These are phyloP conservation scores for Inga leiocalycina DNA, from an alignment of 306 rosid genomes.

Conservation along the genomic window DNA sequence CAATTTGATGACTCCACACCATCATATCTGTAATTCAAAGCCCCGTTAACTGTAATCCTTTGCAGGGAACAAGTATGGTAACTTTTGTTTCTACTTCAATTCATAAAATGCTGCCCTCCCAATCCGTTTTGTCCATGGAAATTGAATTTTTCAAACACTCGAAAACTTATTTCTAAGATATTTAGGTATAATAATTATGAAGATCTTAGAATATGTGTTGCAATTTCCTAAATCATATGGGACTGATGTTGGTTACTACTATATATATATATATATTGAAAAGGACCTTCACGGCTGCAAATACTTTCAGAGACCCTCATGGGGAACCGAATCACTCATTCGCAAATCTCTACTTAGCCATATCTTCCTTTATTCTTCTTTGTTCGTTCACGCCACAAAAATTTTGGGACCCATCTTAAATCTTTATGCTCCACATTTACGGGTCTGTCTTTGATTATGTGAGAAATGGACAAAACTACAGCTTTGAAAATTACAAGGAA, in stretches of 20 bases:
- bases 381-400: background rate
- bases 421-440: background rate
- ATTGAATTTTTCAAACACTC: background rate
- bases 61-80: conserved; percentile 40
- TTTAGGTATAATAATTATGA: background rate
- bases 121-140: background rate
- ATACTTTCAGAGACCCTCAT: background rate
- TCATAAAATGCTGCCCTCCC: background rate
- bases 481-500: background rate
- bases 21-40: conserved; percentile 43
- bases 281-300: conserved; percentile 23
- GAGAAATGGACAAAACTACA: background rate
- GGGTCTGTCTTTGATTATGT: background rate
- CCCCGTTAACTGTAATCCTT: conserved; percentile 37
- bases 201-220: background rate
- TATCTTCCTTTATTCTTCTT: background rate
- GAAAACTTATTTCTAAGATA: background rate
- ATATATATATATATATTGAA: background rate
- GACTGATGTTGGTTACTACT: background rate
- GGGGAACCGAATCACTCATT: conserved; percentile 6
- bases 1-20: conserved; percentile 48
- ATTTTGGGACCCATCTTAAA: background rate
- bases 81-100: conserved; percentile 39
- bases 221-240: background rate
- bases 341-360: background rate